Conservation (phyloP, 345 rosid species). For the Lepidium africanum region DNA sequence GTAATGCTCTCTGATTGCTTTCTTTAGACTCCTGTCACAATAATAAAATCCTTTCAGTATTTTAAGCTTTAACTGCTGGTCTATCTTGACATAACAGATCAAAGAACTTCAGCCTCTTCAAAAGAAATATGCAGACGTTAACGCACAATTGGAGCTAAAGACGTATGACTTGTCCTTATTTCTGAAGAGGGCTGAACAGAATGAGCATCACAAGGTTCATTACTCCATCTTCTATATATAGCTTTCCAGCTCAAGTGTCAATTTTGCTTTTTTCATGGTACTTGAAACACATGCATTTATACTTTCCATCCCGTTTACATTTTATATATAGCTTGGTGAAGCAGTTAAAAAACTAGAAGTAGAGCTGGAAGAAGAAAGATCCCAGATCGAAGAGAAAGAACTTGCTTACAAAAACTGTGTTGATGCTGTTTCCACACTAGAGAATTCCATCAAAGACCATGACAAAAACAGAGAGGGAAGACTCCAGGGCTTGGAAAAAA, state of each 20-base stretch:
- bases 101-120: slow-evolving; percentile 62
- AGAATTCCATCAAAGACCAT: slow-evolving; percentile 80
- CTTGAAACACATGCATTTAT: neutral
- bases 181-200: slow-evolving; percentile 86
- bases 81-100: slow-evolving; percentile 55
- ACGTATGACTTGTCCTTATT: slow-evolving; percentile 83
- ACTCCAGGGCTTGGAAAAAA: slow-evolving; percentile 73
- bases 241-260: neutral
- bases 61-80: neutral
- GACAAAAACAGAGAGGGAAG: slow-evolving; percentile 72
- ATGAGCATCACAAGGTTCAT: slow-evolving; percentile 93
- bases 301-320: neutral
- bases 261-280: neutral
- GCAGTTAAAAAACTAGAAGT: slow-evolving; percentile 70
- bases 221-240: slow-evolving; percentile 3
- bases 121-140: slow-evolving; percentile 60
- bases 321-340: slow-evolving; percentile 59
- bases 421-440: slow-evolving; percentile 50
- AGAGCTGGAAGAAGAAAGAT: slow-evolving; percentile 70
- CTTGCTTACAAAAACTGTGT: slow-evolving; percentile 47
- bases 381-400: slow-evolving; percentile 59
- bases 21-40: slow-evolving; percentile 1
- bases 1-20: neutral
- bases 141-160: slow-evolving; percentile 77
- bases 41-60: neutral